These are phyloP conservation scores for Typha latifolia DNA, from an alignment of 176 grass and related monocot species.

Conservation along the genomic window DNA sequence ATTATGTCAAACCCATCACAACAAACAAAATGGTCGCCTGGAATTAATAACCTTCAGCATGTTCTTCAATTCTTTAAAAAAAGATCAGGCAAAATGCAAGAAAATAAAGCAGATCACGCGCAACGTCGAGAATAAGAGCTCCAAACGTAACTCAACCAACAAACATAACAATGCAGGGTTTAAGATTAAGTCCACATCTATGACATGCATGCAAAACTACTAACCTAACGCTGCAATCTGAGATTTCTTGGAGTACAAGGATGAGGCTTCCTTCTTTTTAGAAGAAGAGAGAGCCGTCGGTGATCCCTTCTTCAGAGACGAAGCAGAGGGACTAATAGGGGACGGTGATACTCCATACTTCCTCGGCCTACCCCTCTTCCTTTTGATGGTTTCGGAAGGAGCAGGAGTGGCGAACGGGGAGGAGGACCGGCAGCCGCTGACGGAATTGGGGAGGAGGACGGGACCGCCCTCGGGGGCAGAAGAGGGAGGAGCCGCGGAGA, in stretches of 20 bases:
- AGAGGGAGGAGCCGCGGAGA: background rate
- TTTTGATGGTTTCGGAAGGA: conserved; percentile 7
- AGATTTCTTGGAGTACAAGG: conserved; percentile 18
- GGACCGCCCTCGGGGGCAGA: conserved; percentile 4
- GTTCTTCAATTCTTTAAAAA: no score
- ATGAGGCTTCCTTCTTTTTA: conserved; percentile 23
- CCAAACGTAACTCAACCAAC: no score
- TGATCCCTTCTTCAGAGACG: conserved; percentile 19
- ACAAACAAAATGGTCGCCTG: no score
- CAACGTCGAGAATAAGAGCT: no score
- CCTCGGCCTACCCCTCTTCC: conserved; percentile 24
- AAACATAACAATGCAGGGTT: no score
- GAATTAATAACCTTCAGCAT: no score
- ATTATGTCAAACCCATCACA: no score
- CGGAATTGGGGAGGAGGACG: background rate
- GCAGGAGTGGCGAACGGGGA: background rate
- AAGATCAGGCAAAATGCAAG: no score
- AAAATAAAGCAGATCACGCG: no score
- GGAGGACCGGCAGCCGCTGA: background rate
- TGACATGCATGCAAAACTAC: conserved; percentile 10
- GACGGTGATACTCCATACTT: conserved; percentile 14
- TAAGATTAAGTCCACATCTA: background rate
- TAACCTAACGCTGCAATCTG: conserved; percentile 18
- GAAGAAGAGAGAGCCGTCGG: conserved; percentile 6
- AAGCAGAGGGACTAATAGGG: background rate